Conservation (phyloP, 2,329 filamentous ascomycete genomes). For the Pochonia chlamydosporia region DNA sequence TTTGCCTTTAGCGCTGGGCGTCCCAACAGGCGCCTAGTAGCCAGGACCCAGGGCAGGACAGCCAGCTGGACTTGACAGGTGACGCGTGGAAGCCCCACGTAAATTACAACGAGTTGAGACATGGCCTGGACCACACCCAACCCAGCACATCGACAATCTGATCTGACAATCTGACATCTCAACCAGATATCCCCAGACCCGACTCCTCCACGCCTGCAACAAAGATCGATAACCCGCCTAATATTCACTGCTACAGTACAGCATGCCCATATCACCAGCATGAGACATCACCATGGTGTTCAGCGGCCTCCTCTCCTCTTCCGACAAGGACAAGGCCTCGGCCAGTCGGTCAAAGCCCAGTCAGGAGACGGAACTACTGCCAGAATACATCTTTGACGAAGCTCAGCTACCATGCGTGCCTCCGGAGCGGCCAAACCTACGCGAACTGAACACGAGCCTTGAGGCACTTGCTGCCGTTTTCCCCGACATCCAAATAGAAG, state of each 20-base stretch:
- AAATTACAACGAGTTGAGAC: too few species aligned
- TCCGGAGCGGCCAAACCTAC: conserved; percentile 55
- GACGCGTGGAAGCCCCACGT: too few species aligned
- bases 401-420: conserved; percentile 42
- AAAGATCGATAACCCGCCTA: not conserved
- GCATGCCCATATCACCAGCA: conserved; percentile 16
- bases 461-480: conserved; percentile 66
- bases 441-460: conserved; percentile 65
- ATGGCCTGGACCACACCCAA: not conserved
- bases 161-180: not conserved
- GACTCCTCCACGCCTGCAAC: not conserved
- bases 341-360: conserved; percentile 24
- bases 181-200: not conserved
- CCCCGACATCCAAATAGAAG: conserved; percentile 74
- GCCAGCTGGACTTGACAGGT: too few species aligned
- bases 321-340: conserved; percentile 32
- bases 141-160: not conserved
- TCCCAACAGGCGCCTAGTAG: too few species aligned
- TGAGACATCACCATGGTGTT: conserved; percentile 43
- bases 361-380: conserved; percentile 21
- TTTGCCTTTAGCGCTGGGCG: too few species aligned
- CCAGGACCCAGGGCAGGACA: too few species aligned
- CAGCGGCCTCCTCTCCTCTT: conserved; percentile 40
- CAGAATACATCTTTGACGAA: conserved; percentile 51
- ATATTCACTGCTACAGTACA: not conserved